Conservation (phyloP, 2,329 filamentous ascomycete species). For the Rhynchosporium secalis region DNA sequence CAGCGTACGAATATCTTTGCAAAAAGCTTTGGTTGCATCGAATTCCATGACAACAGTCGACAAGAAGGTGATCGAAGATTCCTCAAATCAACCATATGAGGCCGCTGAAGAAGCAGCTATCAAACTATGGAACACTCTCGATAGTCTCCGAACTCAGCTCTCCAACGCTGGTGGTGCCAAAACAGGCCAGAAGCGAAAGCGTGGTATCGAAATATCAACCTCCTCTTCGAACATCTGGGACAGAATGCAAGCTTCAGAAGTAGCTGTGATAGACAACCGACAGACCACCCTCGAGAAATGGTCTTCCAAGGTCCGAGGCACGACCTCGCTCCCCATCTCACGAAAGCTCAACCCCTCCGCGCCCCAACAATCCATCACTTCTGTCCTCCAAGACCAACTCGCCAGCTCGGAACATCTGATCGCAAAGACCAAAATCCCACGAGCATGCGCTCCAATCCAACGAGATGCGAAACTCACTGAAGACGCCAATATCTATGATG, state of each 20-base stretch:
- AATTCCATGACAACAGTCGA: conserved; percentile 66
- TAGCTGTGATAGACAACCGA: conserved; percentile 58
- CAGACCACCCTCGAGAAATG: conserved; percentile 82
- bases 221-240: conserved; percentile 70
- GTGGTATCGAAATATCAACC: conserved; percentile 53
- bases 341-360: conserved; percentile 56
- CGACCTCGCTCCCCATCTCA: conserved; percentile 55
- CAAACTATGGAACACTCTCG: conserved; percentile 80
- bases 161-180: conserved; percentile 46
- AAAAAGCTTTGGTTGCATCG: conserved; percentile 81
- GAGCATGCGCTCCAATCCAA: conserved; percentile 75
- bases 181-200: conserved; percentile 63
- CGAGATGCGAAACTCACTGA: conserved; percentile 56
- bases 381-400: conserved; percentile 68
- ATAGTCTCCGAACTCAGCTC: conserved; percentile 65
- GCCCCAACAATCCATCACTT: conserved; percentile 62
- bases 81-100: conserved; percentile 54
- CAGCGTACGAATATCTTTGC: conserved; percentile 86
- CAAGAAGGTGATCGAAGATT: conserved; percentile 44
- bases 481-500: conserved; percentile 75
- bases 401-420: conserved; percentile 65
- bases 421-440: conserved; percentile 67
- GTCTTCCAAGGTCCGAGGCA: conserved; percentile 74
- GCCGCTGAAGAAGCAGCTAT: conserved; percentile 85
- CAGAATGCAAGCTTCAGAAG: conserved; percentile 66